These are phyloP conservation scores for Cymbopogon flexuosus DNA, from an alignment of 202 grass and related monocot species.

Conservation along the genomic window DNA sequence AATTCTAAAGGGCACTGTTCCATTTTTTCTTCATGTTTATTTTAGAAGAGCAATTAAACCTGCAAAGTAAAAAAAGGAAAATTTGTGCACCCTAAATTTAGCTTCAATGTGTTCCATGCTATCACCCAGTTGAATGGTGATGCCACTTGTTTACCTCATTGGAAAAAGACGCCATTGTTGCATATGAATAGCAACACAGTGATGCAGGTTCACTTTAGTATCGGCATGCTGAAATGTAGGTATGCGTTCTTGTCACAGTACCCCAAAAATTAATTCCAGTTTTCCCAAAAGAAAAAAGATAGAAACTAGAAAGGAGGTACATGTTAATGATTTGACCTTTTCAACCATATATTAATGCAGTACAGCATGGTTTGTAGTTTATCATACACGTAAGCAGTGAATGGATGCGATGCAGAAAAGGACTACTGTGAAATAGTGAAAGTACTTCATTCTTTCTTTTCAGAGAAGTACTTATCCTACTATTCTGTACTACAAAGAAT, in stretches of 20 bases:
- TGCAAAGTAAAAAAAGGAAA: neutral
- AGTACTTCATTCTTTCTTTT: neutral
- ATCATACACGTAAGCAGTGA: neutral
- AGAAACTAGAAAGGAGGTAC: neutral
- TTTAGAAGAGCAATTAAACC: neutral
- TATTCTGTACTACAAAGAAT: neutral
- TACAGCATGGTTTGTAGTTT: neutral
- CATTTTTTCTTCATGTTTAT: neutral
- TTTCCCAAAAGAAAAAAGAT: neutral
- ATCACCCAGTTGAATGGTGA: neutral
- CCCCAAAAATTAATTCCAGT: neutral
- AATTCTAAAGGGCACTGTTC: neutral
- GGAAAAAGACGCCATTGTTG: neutral
- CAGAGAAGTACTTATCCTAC: neutral
- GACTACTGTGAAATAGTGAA: neutral
- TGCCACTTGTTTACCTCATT: neutral
- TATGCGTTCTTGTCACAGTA: neutral
- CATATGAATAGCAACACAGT: neutral
- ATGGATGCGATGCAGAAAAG: neutral
- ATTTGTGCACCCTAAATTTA: neutral
- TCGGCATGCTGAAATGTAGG: neutral
- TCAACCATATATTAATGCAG: neutral
- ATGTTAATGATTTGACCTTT: neutral
- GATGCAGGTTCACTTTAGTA: neutral
- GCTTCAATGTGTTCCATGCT: neutral